A percentile compares a stretch with the other conserved stretches of the same genome.
These are phyloP conservation scores for Tilletia indica DNA, from an alignment of 1,284 basidiomycete species.

Conservation along the genomic window DNA sequence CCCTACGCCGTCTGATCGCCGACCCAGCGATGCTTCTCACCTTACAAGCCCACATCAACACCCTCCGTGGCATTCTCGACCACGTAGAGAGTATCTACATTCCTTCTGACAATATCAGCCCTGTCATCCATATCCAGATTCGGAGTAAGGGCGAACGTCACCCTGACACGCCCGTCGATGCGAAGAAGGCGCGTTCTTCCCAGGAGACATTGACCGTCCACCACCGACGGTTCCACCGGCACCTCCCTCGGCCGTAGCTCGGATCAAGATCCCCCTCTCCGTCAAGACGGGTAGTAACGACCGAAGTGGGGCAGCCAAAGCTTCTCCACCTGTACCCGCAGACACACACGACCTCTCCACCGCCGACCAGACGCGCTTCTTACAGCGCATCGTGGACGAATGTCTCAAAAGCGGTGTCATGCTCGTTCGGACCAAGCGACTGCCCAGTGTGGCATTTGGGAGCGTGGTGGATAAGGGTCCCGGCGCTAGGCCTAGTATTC, in stretches of 20 bases:
- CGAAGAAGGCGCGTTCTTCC: conserved; percentile 20
- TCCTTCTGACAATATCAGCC: conserved; percentile 78
- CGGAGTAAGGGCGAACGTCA: conserved; percentile 52
- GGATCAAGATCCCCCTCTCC: neutral
- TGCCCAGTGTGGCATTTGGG: conserved; percentile 42
- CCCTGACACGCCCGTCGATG: conserved; percentile 39
- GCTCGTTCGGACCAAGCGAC: conserved; percentile 35
- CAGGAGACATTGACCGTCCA: neutral
- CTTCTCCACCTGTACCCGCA: neutral
- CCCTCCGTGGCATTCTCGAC: conserved; percentile 74
- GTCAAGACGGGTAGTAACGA: no score
- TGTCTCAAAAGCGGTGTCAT: conserved; percentile 47
- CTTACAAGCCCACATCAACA: conserved; percentile 77
- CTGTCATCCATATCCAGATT: conserved; percentile 82
- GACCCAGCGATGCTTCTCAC: conserved; percentile 69
- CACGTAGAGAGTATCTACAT: conserved; percentile 72
- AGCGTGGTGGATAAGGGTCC: conserved; percentile 38
- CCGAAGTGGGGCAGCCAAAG: neutral
- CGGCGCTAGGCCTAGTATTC: conserved; percentile 71
- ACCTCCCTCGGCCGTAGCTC: neutral
- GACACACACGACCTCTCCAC: conserved; percentile 36
- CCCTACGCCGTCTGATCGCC: conserved; percentile 69
- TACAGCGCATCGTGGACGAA: conserved; percentile 47
- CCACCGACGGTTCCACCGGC: neutral
- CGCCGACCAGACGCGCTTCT: conserved; percentile 42